These are phyloP conservation scores for Suillus clintonianus DNA, from an alignment of 768 basidiomycete species.

Conservation along the genomic window DNA sequence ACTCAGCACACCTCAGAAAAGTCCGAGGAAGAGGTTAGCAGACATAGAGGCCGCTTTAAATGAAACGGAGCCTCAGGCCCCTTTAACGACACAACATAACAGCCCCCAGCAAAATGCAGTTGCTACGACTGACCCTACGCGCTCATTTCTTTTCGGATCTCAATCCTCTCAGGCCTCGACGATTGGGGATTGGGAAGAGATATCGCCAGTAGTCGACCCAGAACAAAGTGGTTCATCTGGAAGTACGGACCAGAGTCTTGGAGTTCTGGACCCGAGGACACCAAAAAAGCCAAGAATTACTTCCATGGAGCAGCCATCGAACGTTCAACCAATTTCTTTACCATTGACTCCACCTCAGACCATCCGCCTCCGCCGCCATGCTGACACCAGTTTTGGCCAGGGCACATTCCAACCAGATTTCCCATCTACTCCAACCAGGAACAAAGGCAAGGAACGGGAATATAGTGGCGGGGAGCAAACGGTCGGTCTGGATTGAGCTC, in stretches of 20 bases:
- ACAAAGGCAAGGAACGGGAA: conserved; percentile 28
- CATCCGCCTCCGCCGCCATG: not conserved
- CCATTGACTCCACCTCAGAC: conserved; percentile 27
- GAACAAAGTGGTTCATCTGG: conserved; percentile 7
- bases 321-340: not conserved
- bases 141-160: not conserved
- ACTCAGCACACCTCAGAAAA: not conserved
- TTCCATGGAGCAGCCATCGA: not conserved
- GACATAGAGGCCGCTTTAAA: not conserved
- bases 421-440: conserved; percentile 22
- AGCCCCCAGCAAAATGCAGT: conserved; percentile 11
- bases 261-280: conserved; percentile 14
- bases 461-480: conserved; percentile 1
- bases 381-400: not conserved
- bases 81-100: not conserved
- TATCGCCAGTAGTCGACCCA: conserved; percentile 5
- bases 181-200: conserved; percentile 21
- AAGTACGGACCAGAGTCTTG: not conserved
- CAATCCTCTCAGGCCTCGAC: conserved; percentile 27
- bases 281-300: conserved; percentile 16
- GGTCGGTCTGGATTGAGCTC: conserved; percentile 12
- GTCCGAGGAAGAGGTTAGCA: conserved; percentile 1
- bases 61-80: too few species aligned
- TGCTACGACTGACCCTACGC: not conserved
- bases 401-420: not conserved